Conservation (phyloP, 495 filamentous ascomycete genomes). For the Aspergillus ellipticus region DNA sequence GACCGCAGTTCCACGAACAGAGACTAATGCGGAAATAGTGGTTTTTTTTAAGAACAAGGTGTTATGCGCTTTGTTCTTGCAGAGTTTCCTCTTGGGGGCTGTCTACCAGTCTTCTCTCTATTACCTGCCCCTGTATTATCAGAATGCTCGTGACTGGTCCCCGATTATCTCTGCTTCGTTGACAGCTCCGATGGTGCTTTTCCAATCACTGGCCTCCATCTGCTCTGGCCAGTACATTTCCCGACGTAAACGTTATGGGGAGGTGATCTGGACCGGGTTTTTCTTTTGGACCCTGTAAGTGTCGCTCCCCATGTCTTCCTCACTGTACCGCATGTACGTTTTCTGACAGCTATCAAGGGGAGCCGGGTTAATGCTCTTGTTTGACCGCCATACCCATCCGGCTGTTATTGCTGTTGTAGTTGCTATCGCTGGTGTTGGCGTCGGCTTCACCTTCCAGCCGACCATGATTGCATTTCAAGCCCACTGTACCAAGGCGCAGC, state of each 20-base stretch:
- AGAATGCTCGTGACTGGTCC: constrained; percentile 49
- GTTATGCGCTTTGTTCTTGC: constrained; percentile 50
- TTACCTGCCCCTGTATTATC: constrained; percentile 51
- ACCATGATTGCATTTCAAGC: constrained; percentile 61
- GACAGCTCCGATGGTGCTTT: constrained; percentile 49
- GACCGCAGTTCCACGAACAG: background rate
- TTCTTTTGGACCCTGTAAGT: constrained; percentile 49
- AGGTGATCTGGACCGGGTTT: constrained; percentile 56
- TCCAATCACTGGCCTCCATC: constrained; percentile 50
- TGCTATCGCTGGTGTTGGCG: constrained; percentile 49
- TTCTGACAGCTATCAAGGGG: constrained; percentile 30
- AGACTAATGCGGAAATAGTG: constrained; percentile 29
- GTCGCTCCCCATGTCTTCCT: background rate
- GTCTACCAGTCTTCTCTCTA: constrained; percentile 56
- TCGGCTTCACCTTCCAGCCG: constrained; percentile 59
- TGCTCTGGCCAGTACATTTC: constrained; percentile 57
- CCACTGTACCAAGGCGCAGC: constrained; percentile 53
- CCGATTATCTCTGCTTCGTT: constrained; percentile 49
- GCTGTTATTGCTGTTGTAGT: constrained; percentile 53
- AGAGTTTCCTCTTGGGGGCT: constrained; percentile 58
- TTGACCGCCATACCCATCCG: constrained; percentile 42
- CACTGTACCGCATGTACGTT: background rate
- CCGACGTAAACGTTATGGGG: constrained; percentile 50
- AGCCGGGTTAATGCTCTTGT: constrained; percentile 49
- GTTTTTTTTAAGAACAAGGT: constrained; percentile 53